Evolutionary conservation across 2,329 filamentous ascomycete species (phyloP), one percentile per base, ranked within the genome.

Genomic region (Colletotrichum spinosum): DNA sequence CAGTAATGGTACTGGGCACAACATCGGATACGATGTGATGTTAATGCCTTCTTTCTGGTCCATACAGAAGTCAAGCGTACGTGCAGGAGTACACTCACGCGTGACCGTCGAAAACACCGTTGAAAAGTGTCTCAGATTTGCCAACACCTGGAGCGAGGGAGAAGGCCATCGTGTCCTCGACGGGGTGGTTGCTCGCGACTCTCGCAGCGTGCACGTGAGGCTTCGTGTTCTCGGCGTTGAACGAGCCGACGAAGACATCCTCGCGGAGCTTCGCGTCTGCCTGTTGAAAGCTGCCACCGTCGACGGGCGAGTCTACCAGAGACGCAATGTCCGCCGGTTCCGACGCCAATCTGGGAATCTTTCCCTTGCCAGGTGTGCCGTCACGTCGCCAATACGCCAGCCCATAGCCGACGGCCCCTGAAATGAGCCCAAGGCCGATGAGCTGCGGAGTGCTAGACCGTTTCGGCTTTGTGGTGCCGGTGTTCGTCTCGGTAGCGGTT

Each of bases 81-180:
- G 5, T 25, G 25, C 4, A 38, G 0, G n/a, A 42, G 2, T 6
- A 8, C 8, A 77, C 79, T 75, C 60, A 81, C 78, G 79, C 81
- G 67, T 86, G 83, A 0, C 84, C 84, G 62, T 86, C 83, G 55
- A 80, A 83, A 9, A 86, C 78, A 8, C 79, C 80, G 38, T 74
- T 74, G 52, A 70, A 79, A 37, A 78, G 49, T 0, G 74, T 72
- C 34, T 69, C 67, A 2, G 55, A 67, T 1, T 71, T 72, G 1
- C 70, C 74, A 0, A 77, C 67, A 0, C 77, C 77, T 12, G 71
- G 70, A 0, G 72, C 77, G 11, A 76, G 51, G 9, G 71, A 75
- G 2, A 76, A 67, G 13, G 74, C 70, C 76, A 75, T 78, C 25
- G 77, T 69, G 38, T 79, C 78, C 66, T 79, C 78, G 6, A 76